These are phyloP conservation scores for Lodderomyces parapsilosis DNA, from an alignment of 1,139 yeast genomes.

Conservation along the genomic window DNA sequence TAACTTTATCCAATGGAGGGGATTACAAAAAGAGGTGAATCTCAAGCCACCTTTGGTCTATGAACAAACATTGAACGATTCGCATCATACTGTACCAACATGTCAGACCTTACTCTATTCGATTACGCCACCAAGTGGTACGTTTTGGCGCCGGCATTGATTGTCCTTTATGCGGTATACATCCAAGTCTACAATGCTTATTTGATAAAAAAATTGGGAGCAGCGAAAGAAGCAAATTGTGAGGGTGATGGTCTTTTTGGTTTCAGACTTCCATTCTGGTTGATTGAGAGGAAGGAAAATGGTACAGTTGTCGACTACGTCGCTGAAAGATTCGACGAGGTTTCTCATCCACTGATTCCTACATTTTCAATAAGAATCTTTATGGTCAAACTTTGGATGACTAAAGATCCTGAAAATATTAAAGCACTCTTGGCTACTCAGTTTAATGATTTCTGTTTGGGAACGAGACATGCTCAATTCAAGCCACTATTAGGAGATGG, in stretches of 20 bases:
- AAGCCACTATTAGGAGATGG: no score
- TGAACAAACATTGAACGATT: no score
- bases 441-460: constrained; percentile 53
- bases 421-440: constrained; percentile 43
- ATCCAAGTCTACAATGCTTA: background rate
- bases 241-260: constrained; percentile 23
- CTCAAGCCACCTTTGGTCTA: no score
- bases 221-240: constrained; percentile 15
- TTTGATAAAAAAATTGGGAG: constrained; percentile 19
- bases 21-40: no score
- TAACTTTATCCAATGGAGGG: no score
- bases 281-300: constrained; percentile 18
- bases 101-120: background rate
- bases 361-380: constrained; percentile 21
- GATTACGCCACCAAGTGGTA: constrained; percentile 2
- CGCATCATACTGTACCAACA: no score
- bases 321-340: constrained; percentile 15
- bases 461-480: constrained; percentile 44
- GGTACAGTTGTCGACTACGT: constrained; percentile 25
- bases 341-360: constrained; percentile 11
- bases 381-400: constrained; percentile 22
- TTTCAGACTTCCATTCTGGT: constrained; percentile 17
- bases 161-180: background rate
- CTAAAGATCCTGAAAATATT: constrained; percentile 40
- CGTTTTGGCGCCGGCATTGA: background rate